A percentile compares a stretch with the other conserved stretches of the same genome.
These are phyloP conservation scores for Ambrosia artemisiifolia DNA, from an alignment of 129 eudicot genomes.

Conservation along the genomic window DNA sequence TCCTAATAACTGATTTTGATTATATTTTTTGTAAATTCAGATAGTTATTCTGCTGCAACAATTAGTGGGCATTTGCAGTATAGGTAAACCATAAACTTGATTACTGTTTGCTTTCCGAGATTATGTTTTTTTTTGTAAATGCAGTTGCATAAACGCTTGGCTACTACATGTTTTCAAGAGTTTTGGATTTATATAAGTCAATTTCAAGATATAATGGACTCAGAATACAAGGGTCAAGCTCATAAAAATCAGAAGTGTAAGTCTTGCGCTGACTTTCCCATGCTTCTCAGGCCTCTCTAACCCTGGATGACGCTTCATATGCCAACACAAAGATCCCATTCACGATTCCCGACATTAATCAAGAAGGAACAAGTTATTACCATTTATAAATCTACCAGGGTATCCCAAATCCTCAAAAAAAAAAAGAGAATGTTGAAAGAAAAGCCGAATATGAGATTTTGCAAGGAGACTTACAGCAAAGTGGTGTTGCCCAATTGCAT, in stretches of 20 bases:
- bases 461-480: no score
- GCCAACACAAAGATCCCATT: slow-evolving; percentile 16
- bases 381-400: background rate
- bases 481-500: no score
- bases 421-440: background rate
- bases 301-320: slow-evolving; percentile 76
- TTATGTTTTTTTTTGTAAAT: no score
- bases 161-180: background rate
- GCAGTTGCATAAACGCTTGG: no score
- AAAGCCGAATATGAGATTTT: no score
- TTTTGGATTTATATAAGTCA: background rate
- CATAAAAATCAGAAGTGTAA: slow-evolving; percentile 75
- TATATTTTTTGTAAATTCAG: no score
- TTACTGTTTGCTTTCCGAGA: no score
- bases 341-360: background rate
- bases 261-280: slow-evolving; percentile 90
- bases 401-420: background rate
- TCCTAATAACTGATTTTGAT: no score
- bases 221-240: slow-evolving; percentile 81
- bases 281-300: slow-evolving; percentile 65
- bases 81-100: no score
- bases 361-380: background rate
- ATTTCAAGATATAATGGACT: slow-evolving; percentile 19
- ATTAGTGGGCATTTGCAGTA: no score
- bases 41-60: no score